Evolutionary conservation across 192 early-diverging fungal species (phyloP).

Genomic region (Backusella parvicylindrica): DNA sequence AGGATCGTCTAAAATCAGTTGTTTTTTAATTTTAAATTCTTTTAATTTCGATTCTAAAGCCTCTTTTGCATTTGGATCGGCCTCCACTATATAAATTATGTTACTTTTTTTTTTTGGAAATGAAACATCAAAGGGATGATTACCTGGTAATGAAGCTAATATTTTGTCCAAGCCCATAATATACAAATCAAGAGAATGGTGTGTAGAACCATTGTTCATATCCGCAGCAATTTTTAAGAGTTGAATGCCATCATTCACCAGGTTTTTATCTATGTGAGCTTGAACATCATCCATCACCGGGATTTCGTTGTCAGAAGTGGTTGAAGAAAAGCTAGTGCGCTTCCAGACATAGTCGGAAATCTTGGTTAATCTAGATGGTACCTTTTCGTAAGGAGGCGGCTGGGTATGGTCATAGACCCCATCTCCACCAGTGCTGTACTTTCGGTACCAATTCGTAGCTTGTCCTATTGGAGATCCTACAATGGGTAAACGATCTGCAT

Average conservation of each 20-base stretch:
- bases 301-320: background rate
- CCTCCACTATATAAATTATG: constrained; percentile 11
- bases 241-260: constrained; percentile 16
- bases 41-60: constrained; percentile 17
- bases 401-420: background rate
- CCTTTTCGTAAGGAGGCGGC: constrained; percentile 18
- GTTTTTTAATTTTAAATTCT: constrained; percentile 12
- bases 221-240: constrained; percentile 23
- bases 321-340: background rate
- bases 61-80: constrained; percentile 15
- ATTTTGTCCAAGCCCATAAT: constrained; percentile 29
- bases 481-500: constrained; percentile 13
- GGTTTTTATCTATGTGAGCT: constrained; percentile 20
- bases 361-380: constrained; percentile 7
- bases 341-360: constrained; percentile 20
- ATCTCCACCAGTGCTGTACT: background rate
- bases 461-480: constrained; percentile 12
- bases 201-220: constrained; percentile 10
- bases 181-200: constrained; percentile 22
- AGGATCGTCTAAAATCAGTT: background rate
- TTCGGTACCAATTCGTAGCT: constrained; percentile 2
- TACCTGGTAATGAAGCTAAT: constrained; percentile 26
- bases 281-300: background rate
- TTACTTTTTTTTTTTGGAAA: background rate
- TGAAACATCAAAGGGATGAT: background rate